Evolutionary conservation across 495 filamentous ascomycete genomes (phyloP).

Genomic region (Neurospora sp.): DNA sequence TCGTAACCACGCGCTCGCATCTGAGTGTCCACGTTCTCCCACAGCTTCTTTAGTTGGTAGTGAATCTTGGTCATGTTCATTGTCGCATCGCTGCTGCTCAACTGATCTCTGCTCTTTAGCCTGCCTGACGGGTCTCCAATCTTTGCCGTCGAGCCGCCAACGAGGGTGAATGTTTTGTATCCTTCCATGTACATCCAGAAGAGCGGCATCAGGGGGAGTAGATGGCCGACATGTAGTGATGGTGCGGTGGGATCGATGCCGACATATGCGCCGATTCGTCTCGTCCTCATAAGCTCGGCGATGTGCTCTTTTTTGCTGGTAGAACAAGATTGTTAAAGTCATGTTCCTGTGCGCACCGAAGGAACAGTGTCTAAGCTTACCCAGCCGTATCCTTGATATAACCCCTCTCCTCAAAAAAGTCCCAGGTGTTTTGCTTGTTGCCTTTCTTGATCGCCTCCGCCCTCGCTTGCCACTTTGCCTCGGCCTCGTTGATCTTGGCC

Average conservation of each 20-base stretch:
- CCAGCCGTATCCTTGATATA: conserved; percentile 73
- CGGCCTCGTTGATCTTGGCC: conserved; percentile 42
- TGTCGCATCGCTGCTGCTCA: conserved; percentile 45
- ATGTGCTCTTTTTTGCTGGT: conserved; percentile 48
- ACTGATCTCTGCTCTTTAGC: conserved; percentile 50
- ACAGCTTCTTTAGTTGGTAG: conserved; percentile 70
- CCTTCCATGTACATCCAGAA: conserved; percentile 91
- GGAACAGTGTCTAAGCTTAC: conserved; percentile 33
- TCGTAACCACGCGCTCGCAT: conserved; percentile 51
- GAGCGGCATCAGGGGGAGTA: conserved; percentile 86
- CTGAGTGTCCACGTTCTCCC: conserved; percentile 55
- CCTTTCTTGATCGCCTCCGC: conserved; percentile 51
- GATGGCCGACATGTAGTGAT: conserved; percentile 86
- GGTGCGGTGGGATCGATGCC: conserved; percentile 88
- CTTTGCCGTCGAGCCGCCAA: conserved; percentile 77
- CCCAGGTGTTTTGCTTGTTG: conserved; percentile 50
- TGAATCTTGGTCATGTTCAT: conserved; percentile 69
- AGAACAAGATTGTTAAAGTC: neutral
- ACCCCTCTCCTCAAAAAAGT: conserved; percentile 68
- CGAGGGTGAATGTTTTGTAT: conserved; percentile 58
- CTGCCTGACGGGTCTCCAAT: conserved; percentile 85
- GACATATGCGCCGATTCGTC: conserved; percentile 70
- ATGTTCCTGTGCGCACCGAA: neutral
- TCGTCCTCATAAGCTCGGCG: conserved; percentile 55
- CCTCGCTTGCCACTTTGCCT: conserved; percentile 44